A percentile compares a stretch with the other conserved stretches of the same genome.
phyloP scores from a whole-genome alignment of 768 basidiomycete genomes.

The Mycena epipterygia region DNA sequence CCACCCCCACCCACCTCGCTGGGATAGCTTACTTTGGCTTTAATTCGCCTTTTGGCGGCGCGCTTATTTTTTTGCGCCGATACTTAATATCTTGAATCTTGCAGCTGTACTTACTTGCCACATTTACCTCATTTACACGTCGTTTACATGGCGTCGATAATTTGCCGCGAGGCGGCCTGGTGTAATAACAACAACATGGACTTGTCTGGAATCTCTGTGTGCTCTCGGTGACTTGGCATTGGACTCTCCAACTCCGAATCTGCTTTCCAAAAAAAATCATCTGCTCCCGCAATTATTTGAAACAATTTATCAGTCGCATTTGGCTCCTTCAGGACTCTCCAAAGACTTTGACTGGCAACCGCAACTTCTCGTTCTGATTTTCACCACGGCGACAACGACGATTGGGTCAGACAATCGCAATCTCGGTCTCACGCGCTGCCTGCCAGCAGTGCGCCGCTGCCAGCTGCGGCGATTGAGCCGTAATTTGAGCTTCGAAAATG shows the following conservation, averaged over 20 bases:
- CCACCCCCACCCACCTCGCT: slow-evolving; percentile 13
- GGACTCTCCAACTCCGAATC: background rate
- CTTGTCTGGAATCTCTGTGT: background rate
- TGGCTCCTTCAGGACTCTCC: too few relatives aligned
- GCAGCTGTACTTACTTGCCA: slow-evolving; percentile 1
- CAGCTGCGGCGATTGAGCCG: too few relatives aligned
- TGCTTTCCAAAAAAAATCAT: background rate
- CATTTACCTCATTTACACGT: background rate
- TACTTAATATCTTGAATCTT: too few relatives aligned
- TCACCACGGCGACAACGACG: background rate
- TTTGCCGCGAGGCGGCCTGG: slow-evolving; percentile 30
- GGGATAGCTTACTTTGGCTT: slow-evolving; percentile 20
- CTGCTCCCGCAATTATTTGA: background rate
- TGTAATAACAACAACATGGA: slow-evolving; percentile 18
- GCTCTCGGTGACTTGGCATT: background rate
- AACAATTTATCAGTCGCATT: too few relatives aligned
- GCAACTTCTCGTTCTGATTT: background rate
- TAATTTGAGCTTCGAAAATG: too few relatives aligned
- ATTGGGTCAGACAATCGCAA: background rate
- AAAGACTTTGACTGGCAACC: background rate
- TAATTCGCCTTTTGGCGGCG: slow-evolving; percentile 2
- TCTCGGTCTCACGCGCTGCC: too few relatives aligned
- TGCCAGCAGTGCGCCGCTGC: too few relatives aligned
- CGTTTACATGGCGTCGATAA: slow-evolving; percentile 18
- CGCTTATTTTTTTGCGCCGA: too few relatives aligned